These are phyloP conservation scores for Cercospora zeina DNA, from an alignment of 2,329 filamentous ascomycete species.

Conservation along the genomic window DNA sequence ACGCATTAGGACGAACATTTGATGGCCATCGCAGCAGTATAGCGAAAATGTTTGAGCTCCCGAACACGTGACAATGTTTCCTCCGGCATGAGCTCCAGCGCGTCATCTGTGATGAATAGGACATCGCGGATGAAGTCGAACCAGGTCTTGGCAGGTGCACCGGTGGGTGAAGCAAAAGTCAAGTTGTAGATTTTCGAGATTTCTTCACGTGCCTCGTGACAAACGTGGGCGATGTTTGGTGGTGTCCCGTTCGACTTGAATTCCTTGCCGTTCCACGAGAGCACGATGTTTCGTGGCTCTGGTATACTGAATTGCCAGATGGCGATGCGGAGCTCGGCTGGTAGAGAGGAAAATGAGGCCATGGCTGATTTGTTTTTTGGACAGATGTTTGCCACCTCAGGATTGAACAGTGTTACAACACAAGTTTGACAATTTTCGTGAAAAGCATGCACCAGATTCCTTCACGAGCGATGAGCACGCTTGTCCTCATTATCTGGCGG, in stretches of 20 bases:
- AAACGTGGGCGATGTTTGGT: constrained; percentile 23
- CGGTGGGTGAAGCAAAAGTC: constrained; percentile 16
- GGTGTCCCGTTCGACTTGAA: constrained; percentile 20
- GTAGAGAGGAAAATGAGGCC: constrained; percentile 23
- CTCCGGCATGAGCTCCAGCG: constrained; percentile 7
- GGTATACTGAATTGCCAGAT: constrained; percentile 25
- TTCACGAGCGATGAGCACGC: background rate
- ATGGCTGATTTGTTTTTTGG: background rate
- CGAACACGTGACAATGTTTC: background rate
- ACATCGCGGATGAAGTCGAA: constrained; percentile 20
- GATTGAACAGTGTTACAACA: background rate
- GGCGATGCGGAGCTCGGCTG: constrained; percentile 24
- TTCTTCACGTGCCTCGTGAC: constrained; percentile 23
- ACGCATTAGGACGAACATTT: constrained; percentile 22
- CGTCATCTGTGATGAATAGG: constrained; percentile 24
- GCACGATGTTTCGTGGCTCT: constrained; percentile 20
- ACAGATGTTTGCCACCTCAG: background rate
- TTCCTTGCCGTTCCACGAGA: constrained; percentile 21
- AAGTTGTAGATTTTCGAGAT: constrained; percentile 19
- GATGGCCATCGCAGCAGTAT: constrained; percentile 21
- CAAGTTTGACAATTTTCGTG: background rate
- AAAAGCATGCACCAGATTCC: background rate
- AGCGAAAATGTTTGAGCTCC: constrained; percentile 23
- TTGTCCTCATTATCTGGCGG: background rate
- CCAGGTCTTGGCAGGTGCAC: constrained; percentile 13